Conservation (phyloP, 2,329 filamentous ascomycete genomes). For the Fusarium anthophilum region DNA sequence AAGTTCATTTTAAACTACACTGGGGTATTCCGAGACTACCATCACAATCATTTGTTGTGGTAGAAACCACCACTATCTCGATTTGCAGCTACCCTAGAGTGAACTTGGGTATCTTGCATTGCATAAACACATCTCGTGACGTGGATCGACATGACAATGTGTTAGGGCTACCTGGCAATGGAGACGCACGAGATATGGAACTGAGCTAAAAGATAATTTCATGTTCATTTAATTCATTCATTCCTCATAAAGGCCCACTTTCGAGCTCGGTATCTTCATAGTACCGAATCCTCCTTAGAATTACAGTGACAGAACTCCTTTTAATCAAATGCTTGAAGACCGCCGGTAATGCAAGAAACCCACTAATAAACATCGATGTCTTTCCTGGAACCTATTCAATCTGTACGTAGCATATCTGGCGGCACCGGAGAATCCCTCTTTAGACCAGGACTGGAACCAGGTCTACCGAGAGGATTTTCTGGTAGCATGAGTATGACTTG, state of each 20-base stretch:
- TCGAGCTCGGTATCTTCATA: constrained; percentile 24
- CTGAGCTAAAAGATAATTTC: too few species aligned
- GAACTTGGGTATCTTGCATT: neutral
- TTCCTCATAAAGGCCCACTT: constrained; percentile 30
- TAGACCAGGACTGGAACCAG: constrained; percentile 53
- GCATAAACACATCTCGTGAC: too few species aligned
- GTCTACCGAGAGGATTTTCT: constrained; percentile 48
- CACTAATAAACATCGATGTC: neutral
- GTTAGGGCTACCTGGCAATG: neutral
- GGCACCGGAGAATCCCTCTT: constrained; percentile 35
- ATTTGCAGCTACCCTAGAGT: neutral
- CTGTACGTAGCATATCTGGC: constrained; percentile 21
- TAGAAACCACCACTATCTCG: neutral
- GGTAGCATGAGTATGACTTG: constrained; percentile 26
- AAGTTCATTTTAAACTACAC: neutral
- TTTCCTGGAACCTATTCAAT: neutral
- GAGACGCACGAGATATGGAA: neutral
- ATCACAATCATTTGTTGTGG: neutral
- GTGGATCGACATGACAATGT: neutral
- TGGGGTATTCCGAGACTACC: neutral
- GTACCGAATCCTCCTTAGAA: neutral
- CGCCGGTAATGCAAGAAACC: constrained; percentile 20
- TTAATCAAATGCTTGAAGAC: constrained; percentile 7
- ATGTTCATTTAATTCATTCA: constrained; percentile 3
- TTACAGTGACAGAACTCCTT: constrained; percentile 2